Conservation (phyloP, 768 basidiomycete species). For the Lactifluus volemus region DNA sequence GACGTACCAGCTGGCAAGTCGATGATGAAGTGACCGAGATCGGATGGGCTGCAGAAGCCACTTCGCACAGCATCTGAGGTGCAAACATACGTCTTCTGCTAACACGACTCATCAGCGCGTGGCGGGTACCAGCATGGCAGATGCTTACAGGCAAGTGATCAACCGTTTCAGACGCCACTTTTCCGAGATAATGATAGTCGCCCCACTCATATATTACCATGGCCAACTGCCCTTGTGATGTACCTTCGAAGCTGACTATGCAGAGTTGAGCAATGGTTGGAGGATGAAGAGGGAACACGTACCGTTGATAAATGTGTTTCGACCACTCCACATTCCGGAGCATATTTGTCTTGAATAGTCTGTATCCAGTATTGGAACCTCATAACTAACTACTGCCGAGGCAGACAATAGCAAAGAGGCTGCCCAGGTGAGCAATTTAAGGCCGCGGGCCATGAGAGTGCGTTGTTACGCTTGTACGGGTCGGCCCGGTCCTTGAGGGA, state of each 20-base stretch:
- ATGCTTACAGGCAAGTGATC: conserved; percentile 57
- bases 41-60: conserved; percentile 55
- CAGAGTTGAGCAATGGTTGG: conserved; percentile 18
- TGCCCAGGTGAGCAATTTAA: conserved; percentile 12
- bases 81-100: conserved; percentile 91
- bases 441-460: conserved; percentile 15
- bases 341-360: conserved; percentile 88
- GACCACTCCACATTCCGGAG: conserved; percentile 88
- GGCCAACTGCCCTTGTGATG: conserved; percentile 81
- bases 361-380: conserved; percentile 60
- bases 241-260: conserved; percentile 66
- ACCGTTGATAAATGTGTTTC: conserved; percentile 80
- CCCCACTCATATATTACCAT: conserved; percentile 96
- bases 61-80: conserved; percentile 69
- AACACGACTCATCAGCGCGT: conserved; percentile 19
- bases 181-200: conserved; percentile 79
- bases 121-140: background rate
- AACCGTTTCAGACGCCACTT: conserved; percentile 43
- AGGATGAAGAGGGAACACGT: conserved; percentile 21
- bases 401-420: conserved; percentile 20
- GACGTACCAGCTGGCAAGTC: conserved; percentile 54
- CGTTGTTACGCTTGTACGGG: conserved; percentile 1
- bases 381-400: conserved; percentile 37
- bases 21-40: conserved; percentile 89
- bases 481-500: background rate